Percentiles rank a stretch among this genome's conserved stretches.
Evolutionary conservation across 345 rosid species (phyloP).

Genomic region (Brassica carinata): DNA sequence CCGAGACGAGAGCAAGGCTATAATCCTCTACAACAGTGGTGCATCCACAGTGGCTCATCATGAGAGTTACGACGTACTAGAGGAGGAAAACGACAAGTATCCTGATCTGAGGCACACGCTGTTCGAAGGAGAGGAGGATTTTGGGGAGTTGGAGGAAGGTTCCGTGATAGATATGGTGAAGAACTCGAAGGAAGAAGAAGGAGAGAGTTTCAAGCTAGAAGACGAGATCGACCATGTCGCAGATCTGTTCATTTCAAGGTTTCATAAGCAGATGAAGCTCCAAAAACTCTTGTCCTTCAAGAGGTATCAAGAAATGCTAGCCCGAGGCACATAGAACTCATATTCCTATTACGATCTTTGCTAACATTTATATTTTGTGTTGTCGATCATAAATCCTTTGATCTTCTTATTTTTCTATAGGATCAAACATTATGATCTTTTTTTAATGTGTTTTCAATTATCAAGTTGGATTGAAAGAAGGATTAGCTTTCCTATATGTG

Average conservation of each 20-base stretch:
- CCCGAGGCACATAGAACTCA: slow-evolving; percentile 40
- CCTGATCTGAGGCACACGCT: slow-evolving; percentile 66
- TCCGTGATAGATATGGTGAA: slow-evolving; percentile 76
- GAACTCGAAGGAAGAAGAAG: slow-evolving; percentile 61
- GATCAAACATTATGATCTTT: slow-evolving; percentile 7
- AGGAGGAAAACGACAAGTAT: slow-evolving; percentile 45
- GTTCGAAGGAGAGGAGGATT: slow-evolving; percentile 48
- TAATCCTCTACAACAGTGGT: slow-evolving; percentile 36
- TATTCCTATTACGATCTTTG: slow-evolving; percentile 17
- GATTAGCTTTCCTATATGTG: slow-evolving; percentile 7
- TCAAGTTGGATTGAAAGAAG: slow-evolving; percentile 3
- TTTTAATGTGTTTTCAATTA: slow-evolving; percentile 6
- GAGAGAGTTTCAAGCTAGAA: slow-evolving; percentile 73
- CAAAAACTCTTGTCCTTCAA: slow-evolving; percentile 84
- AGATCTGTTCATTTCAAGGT: slow-evolving; percentile 77
- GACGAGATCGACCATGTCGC: slow-evolving; percentile 83
- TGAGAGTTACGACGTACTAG: slow-evolving; percentile 24
- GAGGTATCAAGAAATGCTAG: slow-evolving; percentile 67
- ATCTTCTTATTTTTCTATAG: not conserved
- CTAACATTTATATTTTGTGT: slow-evolving; percentile 19
- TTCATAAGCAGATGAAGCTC: slow-evolving; percentile 73
- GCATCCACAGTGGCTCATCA: slow-evolving; percentile 11
- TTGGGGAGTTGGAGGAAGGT: slow-evolving; percentile 38
- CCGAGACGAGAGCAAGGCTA: slow-evolving; percentile 37
- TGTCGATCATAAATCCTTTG: not conserved